Conservation (phyloP, 2,329 filamentous ascomycete genomes). For the Annulohypoxylon truncatum region DNA sequence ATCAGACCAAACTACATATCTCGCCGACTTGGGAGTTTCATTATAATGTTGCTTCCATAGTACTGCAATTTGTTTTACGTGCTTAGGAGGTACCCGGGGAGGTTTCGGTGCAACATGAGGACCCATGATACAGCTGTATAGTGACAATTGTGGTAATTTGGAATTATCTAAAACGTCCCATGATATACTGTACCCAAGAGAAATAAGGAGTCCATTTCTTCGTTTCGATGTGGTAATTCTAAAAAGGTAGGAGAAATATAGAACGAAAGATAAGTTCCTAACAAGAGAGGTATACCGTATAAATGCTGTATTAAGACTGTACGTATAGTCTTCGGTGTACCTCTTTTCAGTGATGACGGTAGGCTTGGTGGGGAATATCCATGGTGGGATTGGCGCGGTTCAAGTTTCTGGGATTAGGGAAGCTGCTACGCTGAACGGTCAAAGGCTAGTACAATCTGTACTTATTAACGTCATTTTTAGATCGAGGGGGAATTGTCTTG, state of each 20-base stretch:
- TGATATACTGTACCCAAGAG: background rate
- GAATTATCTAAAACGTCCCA: background rate
- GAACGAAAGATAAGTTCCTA: background rate
- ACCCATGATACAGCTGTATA: background rate
- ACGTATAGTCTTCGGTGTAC: background rate
- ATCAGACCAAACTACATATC: background rate
- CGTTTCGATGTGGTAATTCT: background rate
- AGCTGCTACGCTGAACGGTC: slow-evolving; percentile 20
- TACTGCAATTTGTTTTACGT: background rate
- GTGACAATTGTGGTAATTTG: background rate
- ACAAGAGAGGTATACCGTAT: background rate
- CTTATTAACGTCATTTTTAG: slow-evolving; percentile 40
- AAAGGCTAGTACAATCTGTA: slow-evolving; percentile 22
- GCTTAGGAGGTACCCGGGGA: background rate
- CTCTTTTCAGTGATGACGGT: background rate
- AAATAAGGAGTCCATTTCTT: background rate
- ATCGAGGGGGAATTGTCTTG: slow-evolving; percentile 32
- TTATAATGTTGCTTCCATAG: background rate
- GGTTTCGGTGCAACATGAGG: background rate
- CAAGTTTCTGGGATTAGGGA: slow-evolving; percentile 14
- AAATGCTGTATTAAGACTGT: background rate
- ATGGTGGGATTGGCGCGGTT: slow-evolving; percentile 23
- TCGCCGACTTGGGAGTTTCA: background rate
- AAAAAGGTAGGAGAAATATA: background rate
- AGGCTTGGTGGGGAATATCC: slow-evolving; percentile 28